Evolutionary conservation across 176 grass and related monocot species (phyloP).

Genomic region (Ananas comosus): DNA sequence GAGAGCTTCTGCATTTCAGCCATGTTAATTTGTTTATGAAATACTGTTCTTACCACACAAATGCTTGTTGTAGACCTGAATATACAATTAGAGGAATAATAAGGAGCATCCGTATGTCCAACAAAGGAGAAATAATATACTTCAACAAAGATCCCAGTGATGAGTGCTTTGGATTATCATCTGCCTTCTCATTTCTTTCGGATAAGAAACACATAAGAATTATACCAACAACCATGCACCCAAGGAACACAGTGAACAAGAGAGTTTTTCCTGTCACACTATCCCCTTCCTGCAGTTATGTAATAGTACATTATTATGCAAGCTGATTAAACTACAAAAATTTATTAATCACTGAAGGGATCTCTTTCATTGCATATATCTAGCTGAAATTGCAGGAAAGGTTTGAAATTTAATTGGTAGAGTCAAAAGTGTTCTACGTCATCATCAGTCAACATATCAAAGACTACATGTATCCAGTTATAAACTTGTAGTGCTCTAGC

Average conservation of each 20-base stretch:
- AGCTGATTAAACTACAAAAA: background rate
- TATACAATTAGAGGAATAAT: conserved; percentile 79
- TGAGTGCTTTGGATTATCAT: conserved; percentile 28
- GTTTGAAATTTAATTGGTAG: too few relatives aligned
- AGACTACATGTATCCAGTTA: too few relatives aligned
- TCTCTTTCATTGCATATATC: too few relatives aligned
- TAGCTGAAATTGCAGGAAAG: too few relatives aligned
- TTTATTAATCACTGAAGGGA: background rate
- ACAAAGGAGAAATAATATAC: conserved; percentile 57
- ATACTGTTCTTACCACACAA: conserved; percentile 64
- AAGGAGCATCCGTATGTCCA: conserved; percentile 80
- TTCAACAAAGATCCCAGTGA: conserved; percentile 58
- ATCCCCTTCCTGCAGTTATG: conserved; percentile 51
- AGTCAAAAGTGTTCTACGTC: too few relatives aligned
- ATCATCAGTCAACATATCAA: too few relatives aligned
- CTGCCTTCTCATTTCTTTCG: conserved; percentile 56
- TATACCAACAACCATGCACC: conserved; percentile 84
- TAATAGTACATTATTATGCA: background rate
- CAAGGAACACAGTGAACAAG: conserved; percentile 82
- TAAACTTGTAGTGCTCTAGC: too few relatives aligned
- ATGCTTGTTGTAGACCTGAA: conserved; percentile 96
- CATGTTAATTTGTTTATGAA: background rate
- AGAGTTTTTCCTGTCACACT: conserved; percentile 66
- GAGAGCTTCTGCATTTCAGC: too few relatives aligned
- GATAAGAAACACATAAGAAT: conserved; percentile 87